Evolutionary conservation across 441 rosid species (phyloP).

Genomic region (Gossypium gossypioides): DNA sequence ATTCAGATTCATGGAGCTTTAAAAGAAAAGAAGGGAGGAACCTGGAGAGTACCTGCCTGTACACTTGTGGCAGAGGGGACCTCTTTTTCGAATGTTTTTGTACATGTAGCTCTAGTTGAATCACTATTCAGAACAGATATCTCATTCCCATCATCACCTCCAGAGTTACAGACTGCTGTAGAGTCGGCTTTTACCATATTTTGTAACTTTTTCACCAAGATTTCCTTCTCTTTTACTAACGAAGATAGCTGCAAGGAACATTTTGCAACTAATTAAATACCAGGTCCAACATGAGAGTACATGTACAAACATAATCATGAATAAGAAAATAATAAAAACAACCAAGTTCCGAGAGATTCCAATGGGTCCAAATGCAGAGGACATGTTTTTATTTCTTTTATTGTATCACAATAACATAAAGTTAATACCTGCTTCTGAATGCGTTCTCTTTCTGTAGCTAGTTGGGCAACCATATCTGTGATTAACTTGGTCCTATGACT

Average conservation of each 20-base stretch:
- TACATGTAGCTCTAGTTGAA: constrained; percentile 14
- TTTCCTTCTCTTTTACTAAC: constrained; percentile 41
- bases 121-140: constrained; percentile 16
- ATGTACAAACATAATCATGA: background rate
- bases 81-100: constrained; percentile 24
- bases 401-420: background rate
- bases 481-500: constrained; percentile 40
- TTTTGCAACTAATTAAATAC: background rate
- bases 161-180: constrained; percentile 14
- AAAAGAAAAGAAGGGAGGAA: background rate
- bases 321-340: background rate
- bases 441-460: constrained; percentile 67
- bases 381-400: background rate
- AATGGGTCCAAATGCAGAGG: background rate
- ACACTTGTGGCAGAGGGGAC: constrained; percentile 25
- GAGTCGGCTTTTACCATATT: constrained; percentile 19
- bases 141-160: constrained; percentile 24
- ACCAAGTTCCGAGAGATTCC: background rate
- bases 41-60: constrained; percentile 43
- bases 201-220: constrained; percentile 36
- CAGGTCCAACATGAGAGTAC: background rate
- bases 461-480: constrained; percentile 59
- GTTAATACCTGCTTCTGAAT: constrained; percentile 64
- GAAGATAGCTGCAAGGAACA: constrained; percentile 45
- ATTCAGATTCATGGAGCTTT: background rate